phyloP scores from a whole-genome alignment of 2,329 filamentous ascomycete genomes.

The Lachnellula willkommii region DNA sequence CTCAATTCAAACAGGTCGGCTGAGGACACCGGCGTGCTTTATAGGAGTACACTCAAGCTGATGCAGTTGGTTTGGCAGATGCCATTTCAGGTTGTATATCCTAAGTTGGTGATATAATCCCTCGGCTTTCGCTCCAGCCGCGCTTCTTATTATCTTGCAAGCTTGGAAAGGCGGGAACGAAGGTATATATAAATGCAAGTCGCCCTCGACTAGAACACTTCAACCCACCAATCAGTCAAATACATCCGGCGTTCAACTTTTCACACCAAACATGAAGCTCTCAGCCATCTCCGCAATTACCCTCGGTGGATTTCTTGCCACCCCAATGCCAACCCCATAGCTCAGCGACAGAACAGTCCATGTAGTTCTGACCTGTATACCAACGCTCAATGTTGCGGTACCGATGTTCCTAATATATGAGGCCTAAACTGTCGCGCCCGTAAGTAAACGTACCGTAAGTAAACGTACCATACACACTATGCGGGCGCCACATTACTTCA shows the following conservation, averaged over 20 bases:
- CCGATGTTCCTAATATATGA: no score
- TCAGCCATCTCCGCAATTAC: background rate
- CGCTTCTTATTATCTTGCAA: background rate
- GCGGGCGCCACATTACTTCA: background rate
- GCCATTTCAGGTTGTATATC: no score
- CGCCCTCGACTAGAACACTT: background rate
- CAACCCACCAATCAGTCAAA: background rate
- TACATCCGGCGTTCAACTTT: background rate
- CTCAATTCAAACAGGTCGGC: no score
- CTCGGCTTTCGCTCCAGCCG: background rate
- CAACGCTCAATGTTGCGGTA: slow-evolving; percentile 53
- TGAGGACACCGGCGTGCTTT: no score
- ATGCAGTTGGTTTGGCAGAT: no score
- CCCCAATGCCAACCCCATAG: background rate
- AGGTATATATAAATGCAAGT: background rate
- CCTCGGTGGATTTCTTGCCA: background rate
- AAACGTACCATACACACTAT: background rate
- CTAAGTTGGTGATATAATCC: no score
- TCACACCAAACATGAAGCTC: background rate
- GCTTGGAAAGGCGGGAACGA: background rate
- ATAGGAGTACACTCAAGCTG: no score
- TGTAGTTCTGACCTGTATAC: no score
- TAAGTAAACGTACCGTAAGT: slow-evolving; percentile 36
- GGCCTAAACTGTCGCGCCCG: no score
- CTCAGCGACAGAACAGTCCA: no score